A percentile compares a stretch with the other conserved stretches of the same genome.
Evolutionary conservation across 345 rosid genomes (phyloP).

Genomic region (Pistacia integerrima): DNA sequence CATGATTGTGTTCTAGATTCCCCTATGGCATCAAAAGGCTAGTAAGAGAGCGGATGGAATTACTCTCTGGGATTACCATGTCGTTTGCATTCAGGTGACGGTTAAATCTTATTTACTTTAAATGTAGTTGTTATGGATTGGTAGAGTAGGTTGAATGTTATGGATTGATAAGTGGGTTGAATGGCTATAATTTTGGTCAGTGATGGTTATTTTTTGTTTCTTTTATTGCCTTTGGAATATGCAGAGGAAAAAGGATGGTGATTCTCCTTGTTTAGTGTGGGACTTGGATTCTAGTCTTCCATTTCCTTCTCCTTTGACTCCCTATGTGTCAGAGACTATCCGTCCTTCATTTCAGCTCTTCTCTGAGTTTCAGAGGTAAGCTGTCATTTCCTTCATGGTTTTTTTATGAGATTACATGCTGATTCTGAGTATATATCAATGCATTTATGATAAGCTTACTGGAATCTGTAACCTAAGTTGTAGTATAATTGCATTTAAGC

Average conservation of each 20-base stretch:
- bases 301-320: slow-evolving; percentile 69
- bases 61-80: slow-evolving; percentile 91
- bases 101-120: not conserved
- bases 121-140: not conserved
- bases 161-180: not conserved
- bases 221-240: slow-evolving; percentile 6
- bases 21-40: slow-evolving; percentile 94
- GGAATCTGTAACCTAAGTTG: not conserved
- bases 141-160: not conserved
- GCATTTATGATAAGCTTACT: not conserved
- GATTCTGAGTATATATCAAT: not conserved
- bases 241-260: slow-evolving; percentile 58
- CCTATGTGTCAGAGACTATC: slow-evolving; percentile 64
- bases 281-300: slow-evolving; percentile 85
- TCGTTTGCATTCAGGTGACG: slow-evolving; percentile 74
- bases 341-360: slow-evolving; percentile 78
- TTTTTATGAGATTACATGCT: not conserved
- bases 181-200: not conserved
- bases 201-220: slow-evolving; percentile 5
- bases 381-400: not conserved
- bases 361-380: slow-evolving; percentile 70
- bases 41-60: slow-evolving; percentile 80
- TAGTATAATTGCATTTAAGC: not conserved
- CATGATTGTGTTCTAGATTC: slow-evolving; percentile 48
- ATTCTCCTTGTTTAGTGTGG: slow-evolving; percentile 58